These are phyloP conservation scores for Globisporangium perplexum DNA, from an alignment of 352 stramenopile genomes.

Conservation along the genomic window DNA sequence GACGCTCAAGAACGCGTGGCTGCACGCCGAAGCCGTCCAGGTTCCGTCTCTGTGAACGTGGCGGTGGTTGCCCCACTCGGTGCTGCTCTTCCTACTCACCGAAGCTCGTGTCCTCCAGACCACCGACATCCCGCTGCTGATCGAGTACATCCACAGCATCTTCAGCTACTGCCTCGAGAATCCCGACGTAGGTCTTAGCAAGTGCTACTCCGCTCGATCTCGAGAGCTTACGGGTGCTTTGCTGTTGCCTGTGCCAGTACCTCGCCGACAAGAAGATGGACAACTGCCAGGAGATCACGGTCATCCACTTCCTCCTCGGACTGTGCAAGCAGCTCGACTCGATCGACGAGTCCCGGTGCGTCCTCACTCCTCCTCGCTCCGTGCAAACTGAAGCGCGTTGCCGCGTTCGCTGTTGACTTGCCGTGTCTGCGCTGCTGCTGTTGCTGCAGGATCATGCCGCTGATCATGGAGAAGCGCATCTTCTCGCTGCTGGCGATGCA, in stretches of 20 bases:
- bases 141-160: slow-evolving; percentile 86
- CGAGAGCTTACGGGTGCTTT: neutral
- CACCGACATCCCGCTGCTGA: slow-evolving; percentile 85
- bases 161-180: slow-evolving; percentile 74
- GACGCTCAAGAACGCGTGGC: slow-evolving; percentile 88
- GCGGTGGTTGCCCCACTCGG: neutral
- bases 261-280: slow-evolving; percentile 64
- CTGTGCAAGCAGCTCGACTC: slow-evolving; percentile 79
- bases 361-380: neutral
- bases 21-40: slow-evolving; percentile 85
- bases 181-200: slow-evolving; percentile 32
- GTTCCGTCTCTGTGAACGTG: slow-evolving; percentile 11
- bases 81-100: neutral
- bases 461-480: slow-evolving; percentile 76
- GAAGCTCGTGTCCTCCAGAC: slow-evolving; percentile 35
- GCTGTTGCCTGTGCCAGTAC: slow-evolving; percentile 29
- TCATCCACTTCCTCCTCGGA: slow-evolving; percentile 83
- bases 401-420: neutral
- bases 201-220: neutral
- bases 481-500: slow-evolving; percentile 77
- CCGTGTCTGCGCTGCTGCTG: neutral
- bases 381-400: neutral
- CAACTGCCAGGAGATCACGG: slow-evolving; percentile 81
- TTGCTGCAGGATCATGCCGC: slow-evolving; percentile 66
- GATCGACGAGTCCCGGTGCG: slow-evolving; percentile 76